These are phyloP conservation scores for Eucalyptus coolabah DNA, from an alignment of 345 rosid genomes.

Conservation along the genomic window DNA sequence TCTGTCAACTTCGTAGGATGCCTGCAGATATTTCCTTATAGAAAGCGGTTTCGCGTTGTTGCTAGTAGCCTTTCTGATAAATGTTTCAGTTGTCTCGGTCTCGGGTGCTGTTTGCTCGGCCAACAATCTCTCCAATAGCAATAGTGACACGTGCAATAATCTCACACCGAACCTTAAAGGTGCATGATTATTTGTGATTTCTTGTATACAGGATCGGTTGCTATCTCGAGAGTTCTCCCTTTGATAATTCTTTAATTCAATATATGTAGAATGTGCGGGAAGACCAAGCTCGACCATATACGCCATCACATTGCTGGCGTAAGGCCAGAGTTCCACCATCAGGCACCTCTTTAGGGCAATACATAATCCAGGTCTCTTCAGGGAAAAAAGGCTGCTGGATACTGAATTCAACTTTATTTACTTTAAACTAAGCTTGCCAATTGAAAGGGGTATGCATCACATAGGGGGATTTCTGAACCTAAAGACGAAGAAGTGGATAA, in stretches of 20 bases:
- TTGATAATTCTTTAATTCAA: background rate
- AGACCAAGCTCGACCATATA: slow-evolving; percentile 42
- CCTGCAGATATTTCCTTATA: slow-evolving; percentile 41
- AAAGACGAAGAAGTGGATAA: slow-evolving; percentile 39
- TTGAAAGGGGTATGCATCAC: background rate
- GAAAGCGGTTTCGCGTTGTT: slow-evolving; percentile 51
- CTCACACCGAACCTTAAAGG: slow-evolving; percentile 43
- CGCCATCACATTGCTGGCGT: slow-evolving; percentile 50
- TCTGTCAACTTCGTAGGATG: slow-evolving; percentile 9
- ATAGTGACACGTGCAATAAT: slow-evolving; percentile 17
- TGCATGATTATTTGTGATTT: background rate
- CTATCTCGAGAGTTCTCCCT: background rate
- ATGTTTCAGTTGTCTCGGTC: slow-evolving; percentile 29
- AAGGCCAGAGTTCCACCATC: slow-evolving; percentile 59
- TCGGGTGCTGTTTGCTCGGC: slow-evolving; percentile 39
- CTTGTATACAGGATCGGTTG: background rate
- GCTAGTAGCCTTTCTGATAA: slow-evolving; percentile 46
- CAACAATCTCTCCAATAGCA: slow-evolving; percentile 3
- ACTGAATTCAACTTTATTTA: background rate
- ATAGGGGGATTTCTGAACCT: slow-evolving; percentile 50
- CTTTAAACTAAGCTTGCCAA: background rate
- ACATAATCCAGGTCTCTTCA: slow-evolving; percentile 40
- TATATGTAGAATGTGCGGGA: slow-evolving; percentile 38
- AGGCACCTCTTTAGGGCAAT: slow-evolving; percentile 64
- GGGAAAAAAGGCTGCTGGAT: too few species aligned